Evolutionary conservation across 2,329 filamentous ascomycete genomes (phyloP).

Genomic region (Colletotrichum salicis): DNA sequence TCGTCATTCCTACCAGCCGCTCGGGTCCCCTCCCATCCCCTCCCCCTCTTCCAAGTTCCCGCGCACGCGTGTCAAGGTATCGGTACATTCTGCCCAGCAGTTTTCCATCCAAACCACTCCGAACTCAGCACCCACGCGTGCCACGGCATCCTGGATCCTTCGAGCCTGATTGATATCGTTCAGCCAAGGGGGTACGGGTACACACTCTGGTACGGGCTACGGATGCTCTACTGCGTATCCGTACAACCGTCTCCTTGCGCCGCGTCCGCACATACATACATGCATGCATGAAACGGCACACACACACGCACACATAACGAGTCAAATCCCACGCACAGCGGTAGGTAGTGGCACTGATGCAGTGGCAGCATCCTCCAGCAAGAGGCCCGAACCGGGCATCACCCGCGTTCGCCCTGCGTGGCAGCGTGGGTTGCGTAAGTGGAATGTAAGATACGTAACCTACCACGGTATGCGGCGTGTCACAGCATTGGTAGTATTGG

Average conservation of each 20-base stretch:
- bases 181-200: not conserved
- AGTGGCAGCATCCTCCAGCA: not conserved
- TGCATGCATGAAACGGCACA: not conserved
- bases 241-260: not conserved
- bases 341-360: not conserved
- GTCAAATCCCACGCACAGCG: not conserved
- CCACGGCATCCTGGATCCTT: too few species aligned
- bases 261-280: not conserved
- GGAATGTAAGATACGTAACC: too few species aligned
- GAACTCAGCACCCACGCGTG: too few species aligned
- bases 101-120: not conserved
- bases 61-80: not conserved
- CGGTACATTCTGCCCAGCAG: not conserved
- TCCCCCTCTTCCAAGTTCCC: not conserved
- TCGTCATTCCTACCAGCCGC: not conserved
- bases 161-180: too few species aligned
- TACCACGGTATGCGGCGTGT: not conserved
- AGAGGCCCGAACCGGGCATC: conserved; percentile 8
- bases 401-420: not conserved
- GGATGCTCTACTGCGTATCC: too few species aligned
- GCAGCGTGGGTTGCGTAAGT: not conserved
- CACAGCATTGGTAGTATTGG: not conserved
- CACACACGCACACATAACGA: not conserved
- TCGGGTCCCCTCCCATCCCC: not conserved
- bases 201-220: too few species aligned